phyloP scores from a whole-genome alignment of 768 basidiomycete genomes.

The Phlebiopsis flavidoalba region DNA sequence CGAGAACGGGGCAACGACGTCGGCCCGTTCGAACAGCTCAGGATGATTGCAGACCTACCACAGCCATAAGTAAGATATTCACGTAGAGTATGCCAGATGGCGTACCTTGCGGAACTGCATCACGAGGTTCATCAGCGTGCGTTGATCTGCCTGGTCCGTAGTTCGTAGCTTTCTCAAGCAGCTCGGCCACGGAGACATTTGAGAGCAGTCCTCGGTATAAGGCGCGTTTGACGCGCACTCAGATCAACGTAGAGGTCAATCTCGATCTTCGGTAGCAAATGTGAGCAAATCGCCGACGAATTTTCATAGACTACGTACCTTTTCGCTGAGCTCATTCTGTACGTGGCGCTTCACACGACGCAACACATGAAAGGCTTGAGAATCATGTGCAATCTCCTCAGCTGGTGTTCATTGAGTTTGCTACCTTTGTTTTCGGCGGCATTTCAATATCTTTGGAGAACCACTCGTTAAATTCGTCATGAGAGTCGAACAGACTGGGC shows the following conservation, averaged over 20 bases:
- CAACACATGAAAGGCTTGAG: slow-evolving; percentile 97
- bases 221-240: slow-evolving; percentile 84
- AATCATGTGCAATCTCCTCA: slow-evolving; percentile 96
- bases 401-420: slow-evolving; percentile 91
- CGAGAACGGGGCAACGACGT: slow-evolving; percentile 90
- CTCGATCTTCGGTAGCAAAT: slow-evolving; percentile 69
- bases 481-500: slow-evolving; percentile 98
- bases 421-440: slow-evolving; percentile 88
- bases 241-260: slow-evolving; percentile 92
- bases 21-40: slow-evolving; percentile 94
- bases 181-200: slow-evolving; percentile 92
- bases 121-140: slow-evolving; percentile 96
- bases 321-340: slow-evolving; percentile 99
- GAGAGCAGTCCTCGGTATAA: slow-evolving; percentile 88
- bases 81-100: not conserved
- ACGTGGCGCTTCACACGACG: slow-evolving; percentile 96
- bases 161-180: slow-evolving; percentile 89
- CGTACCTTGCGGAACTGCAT: slow-evolving; percentile 98
- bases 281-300: not conserved
- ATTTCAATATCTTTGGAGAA: slow-evolving; percentile 99
- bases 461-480: slow-evolving; percentile 99
- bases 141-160: slow-evolving; percentile 85
- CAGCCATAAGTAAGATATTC: slow-evolving; percentile 1
- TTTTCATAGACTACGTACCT: slow-evolving; percentile 44
- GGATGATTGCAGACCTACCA: slow-evolving; percentile 94